Evolutionary conservation across 495 filamentous ascomycete species (phyloP), one percentile per base, ranked within the genome.

Genomic region (Penicillium subrubescens): DNA sequence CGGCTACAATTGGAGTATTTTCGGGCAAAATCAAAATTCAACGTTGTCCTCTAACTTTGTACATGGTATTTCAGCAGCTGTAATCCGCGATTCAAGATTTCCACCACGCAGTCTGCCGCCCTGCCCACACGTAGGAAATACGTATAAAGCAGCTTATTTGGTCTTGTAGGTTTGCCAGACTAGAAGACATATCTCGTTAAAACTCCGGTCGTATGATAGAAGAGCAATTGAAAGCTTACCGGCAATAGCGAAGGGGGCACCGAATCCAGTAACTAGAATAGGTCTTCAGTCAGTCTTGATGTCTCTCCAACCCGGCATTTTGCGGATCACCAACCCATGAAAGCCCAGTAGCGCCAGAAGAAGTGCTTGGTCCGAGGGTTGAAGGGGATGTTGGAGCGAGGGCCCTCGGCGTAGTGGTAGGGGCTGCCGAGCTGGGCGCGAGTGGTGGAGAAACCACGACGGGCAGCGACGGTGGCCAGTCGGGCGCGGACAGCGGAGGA

Each of bases 351-450:
- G 81, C 89, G 84, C 67, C 91, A 51, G 63, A 80, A 85, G 79
- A 99, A 99, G 78, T 82, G 90, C 78, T 88, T 89, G 72, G 90
- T 96, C 81, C 90, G 81, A 67, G 96, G 89, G 85, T 99, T 96
- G 89, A 99, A 99, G 64, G 95, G 95, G 63, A 99, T 81, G 85
- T 97, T 97, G 83, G 86, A 88, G 74, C 88, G 88, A 71, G 96
- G 95, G 59, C 95, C 96, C 84, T 98, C 96, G 64, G 94, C 91
- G 83, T 99, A 99, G 85, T 99, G 95, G 86, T 96, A 96, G 31
- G 93, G 93, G 73, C 92, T 95, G 62, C 86, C 87, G 69, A 95
- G 81, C 80, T 91, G 94, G 76, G 90, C 81, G 67, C 91, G 90
- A 76, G 94, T 96, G 75, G 92, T 88, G 79, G 92, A 89, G 88